Evolutionary conservation across 768 basidiomycete genomes (phyloP).

Genomic region (Psilocybe azurescens): DNA sequence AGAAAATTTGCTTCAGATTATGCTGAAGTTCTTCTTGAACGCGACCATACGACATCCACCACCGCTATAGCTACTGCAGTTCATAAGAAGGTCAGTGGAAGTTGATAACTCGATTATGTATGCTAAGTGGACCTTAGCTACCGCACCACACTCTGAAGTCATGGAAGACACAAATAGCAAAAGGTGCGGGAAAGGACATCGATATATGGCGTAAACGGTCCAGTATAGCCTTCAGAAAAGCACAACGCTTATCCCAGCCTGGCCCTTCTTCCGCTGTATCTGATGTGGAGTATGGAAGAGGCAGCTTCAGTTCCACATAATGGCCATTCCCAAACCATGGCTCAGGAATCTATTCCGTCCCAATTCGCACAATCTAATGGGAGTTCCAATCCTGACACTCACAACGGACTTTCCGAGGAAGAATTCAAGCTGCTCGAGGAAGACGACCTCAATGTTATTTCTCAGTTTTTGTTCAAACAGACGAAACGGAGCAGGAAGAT

Average conservation of each 20-base stretch:
- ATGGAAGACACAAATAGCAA: slow-evolving; percentile 50
- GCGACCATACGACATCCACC: slow-evolving; percentile 50
- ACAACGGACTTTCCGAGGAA: background rate
- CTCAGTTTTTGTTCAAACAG: slow-evolving; percentile 61
- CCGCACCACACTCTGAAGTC: slow-evolving; percentile 59
- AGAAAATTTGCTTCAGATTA: slow-evolving; percentile 51
- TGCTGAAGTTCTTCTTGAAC: slow-evolving; percentile 47
- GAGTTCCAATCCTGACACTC: background rate
- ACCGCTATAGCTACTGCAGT: slow-evolving; percentile 43
- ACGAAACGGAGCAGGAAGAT: slow-evolving; percentile 41
- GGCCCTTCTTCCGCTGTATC: slow-evolving; percentile 4
- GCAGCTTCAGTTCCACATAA: background rate
- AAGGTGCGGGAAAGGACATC: slow-evolving; percentile 39
- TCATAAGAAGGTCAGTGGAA: slow-evolving; percentile 48
- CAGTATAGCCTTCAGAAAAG: slow-evolving; percentile 54
- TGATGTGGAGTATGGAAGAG: background rate
- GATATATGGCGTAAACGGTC: slow-evolving; percentile 56
- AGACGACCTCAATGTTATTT: slow-evolving; percentile 56
- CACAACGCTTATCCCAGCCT: slow-evolving; percentile 24
- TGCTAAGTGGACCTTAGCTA: slow-evolving; percentile 46
- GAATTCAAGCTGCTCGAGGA: slow-evolving; percentile 21
- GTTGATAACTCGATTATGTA: background rate
- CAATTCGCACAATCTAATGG: background rate
- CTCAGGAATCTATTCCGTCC: background rate
- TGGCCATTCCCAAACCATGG: slow-evolving; percentile 3